Conservation (phyloP, 495 filamentous ascomycete genomes). For the Friedmanniomyces simplex region DNA sequence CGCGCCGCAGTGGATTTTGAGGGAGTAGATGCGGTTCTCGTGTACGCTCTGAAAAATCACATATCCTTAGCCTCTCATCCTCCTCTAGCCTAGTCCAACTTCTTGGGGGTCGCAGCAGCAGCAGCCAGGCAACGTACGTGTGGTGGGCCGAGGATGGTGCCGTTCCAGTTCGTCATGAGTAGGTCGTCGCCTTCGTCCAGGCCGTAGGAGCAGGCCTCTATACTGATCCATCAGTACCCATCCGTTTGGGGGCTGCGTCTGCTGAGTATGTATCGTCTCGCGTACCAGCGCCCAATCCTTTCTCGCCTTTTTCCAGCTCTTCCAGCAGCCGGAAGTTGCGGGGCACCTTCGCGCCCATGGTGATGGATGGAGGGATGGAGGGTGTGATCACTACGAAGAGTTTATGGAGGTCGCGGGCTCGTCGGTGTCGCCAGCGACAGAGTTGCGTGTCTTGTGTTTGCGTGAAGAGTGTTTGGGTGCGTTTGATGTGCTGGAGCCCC, state of each 20-base stretch:
- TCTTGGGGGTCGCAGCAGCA: too few relatives aligned
- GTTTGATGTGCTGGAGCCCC: background rate
- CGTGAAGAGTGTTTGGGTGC: background rate
- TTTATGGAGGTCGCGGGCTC: too few relatives aligned
- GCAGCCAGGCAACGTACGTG: conserved; percentile 57
- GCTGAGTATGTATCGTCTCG: background rate
- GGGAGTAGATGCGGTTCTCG: conserved; percentile 96
- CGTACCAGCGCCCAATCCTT: conserved; percentile 84
- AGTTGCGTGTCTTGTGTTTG: background rate
- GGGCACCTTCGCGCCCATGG: conserved; percentile 75
- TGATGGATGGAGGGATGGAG: conserved; percentile 10
- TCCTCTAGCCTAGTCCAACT: background rate
- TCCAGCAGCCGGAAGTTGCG: conserved; percentile 93
- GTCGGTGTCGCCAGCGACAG: background rate
- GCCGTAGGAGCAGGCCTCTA: conserved; percentile 95
- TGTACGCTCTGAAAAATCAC: conserved; percentile 63
- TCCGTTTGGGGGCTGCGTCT: too few relatives aligned
- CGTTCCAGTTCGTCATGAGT: conserved; percentile 97
- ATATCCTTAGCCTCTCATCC: background rate
- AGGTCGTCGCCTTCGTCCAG: conserved; percentile 90
- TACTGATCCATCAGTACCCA: background rate
- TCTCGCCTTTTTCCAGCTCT: conserved; percentile 98
- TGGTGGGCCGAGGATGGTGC: conserved; percentile 90
- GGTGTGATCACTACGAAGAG: too few relatives aligned
- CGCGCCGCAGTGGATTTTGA: conserved; percentile 91